These are phyloP conservation scores for Diaporthe capsici DNA, from an alignment of 2,329 filamentous ascomycete species.

Conservation along the genomic window DNA sequence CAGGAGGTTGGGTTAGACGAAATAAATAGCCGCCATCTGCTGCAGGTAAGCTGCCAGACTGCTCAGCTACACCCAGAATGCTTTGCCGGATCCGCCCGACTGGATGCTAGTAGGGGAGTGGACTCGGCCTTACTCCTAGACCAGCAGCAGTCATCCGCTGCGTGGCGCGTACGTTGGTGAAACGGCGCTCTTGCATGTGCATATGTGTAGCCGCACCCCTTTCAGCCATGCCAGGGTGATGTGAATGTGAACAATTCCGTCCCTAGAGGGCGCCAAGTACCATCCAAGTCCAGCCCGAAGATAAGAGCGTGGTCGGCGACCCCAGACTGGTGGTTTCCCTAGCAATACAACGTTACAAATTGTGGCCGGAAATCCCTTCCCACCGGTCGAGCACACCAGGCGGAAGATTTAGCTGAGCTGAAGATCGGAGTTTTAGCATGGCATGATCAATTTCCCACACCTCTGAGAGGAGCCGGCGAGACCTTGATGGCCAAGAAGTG, in stretches of 20 bases:
- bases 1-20: background rate
- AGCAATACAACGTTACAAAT: background rate
- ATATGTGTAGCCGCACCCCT: constrained; percentile 2
- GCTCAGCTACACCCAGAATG: background rate
- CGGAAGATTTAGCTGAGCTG: background rate
- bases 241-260: background rate
- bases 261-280: background rate
- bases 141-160: background rate
- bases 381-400: background rate
- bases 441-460: background rate
- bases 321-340: background rate
- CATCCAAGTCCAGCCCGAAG: background rate
- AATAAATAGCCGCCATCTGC: background rate
- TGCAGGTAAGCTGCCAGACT: constrained; percentile 7
- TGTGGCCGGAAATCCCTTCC: background rate
- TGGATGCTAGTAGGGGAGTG: background rate
- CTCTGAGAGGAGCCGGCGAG: background rate
- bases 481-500: background rate
- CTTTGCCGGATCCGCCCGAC: constrained; percentile 1
- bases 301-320: background rate
- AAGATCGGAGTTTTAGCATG: background rate
- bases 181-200: background rate
- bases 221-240: background rate
- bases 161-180: constrained; percentile 8
- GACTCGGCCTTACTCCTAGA: background rate